Evolutionary conservation across 148 eudicot genomes (phyloP).

Genomic region (Nepenthes gracilis): DNA sequence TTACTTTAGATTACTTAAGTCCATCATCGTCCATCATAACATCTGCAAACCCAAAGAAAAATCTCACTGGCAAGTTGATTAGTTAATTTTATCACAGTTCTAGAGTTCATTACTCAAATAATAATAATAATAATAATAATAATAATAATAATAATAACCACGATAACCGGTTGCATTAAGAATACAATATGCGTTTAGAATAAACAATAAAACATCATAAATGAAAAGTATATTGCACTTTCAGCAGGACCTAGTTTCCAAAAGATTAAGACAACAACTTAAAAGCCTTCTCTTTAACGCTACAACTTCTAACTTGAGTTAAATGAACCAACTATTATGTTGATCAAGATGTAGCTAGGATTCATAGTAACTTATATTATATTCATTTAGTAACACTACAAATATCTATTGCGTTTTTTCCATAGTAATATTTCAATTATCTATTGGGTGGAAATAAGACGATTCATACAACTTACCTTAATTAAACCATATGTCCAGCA

Average conservation of each 20-base stretch:
- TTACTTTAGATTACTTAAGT: too few relatives aligned
- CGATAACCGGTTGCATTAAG: too few relatives aligned
- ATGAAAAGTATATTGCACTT: slow-evolving; percentile 29
- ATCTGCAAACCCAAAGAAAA: slow-evolving; percentile 79
- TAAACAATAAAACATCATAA: not conserved
- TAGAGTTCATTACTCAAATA: slow-evolving; percentile 63
- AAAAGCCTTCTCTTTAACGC: slow-evolving; percentile 59
- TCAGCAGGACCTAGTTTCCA: slow-evolving; percentile 96
- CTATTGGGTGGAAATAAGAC: slow-evolving; percentile 1
- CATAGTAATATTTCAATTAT: not conserved
- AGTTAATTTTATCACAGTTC: slow-evolving; percentile 79
- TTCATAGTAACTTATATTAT: not conserved
- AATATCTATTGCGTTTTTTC: not conserved
- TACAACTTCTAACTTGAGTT: slow-evolving; percentile 83
- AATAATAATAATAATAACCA: slow-evolving; percentile 36
- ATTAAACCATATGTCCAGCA: slow-evolving; percentile 65
- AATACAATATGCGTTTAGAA: too few relatives aligned
- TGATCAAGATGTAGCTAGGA: slow-evolving; percentile 69
- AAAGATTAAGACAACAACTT: slow-evolving; percentile 87
- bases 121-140: slow-evolving; percentile 38
- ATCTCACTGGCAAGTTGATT: slow-evolving; percentile 61
- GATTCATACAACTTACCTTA: slow-evolving; percentile 11
- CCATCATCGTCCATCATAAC: too few relatives aligned
- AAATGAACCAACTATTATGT: slow-evolving; percentile 92
- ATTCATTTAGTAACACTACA: not conserved